A percentile compares a stretch with the other conserved stretches of the same genome.
phyloP scores from a whole-genome alignment of 176 grass and related monocot genomes.

The Neostapfia colusana region DNA sequence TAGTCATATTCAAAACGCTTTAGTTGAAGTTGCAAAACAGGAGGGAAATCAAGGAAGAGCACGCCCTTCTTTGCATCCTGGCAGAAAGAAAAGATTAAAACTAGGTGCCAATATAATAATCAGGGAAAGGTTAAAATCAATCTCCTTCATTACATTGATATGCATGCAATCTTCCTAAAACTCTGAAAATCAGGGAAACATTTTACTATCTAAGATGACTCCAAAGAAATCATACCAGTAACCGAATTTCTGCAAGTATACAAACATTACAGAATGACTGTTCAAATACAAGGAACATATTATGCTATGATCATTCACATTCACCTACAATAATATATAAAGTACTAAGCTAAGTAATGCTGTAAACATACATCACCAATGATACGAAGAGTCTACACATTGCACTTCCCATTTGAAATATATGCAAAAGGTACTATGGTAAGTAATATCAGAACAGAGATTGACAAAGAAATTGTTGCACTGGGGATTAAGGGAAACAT shows the following conservation, averaged over 20 bases:
- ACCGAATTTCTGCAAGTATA: slow-evolving; percentile 23
- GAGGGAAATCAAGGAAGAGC: slow-evolving; percentile 95
- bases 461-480: not conserved
- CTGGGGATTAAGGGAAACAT: not conserved
- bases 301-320: not conserved
- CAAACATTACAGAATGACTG: slow-evolving; percentile 8
- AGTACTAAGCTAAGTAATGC: not conserved
- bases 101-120: slow-evolving; percentile 33
- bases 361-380: not conserved
- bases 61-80: slow-evolving; percentile 98
- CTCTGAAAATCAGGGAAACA: slow-evolving; percentile 9
- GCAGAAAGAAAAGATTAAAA: slow-evolving; percentile 34
- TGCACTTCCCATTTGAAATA: not conserved
- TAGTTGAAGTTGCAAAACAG: slow-evolving; percentile 96
- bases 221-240: not conserved
- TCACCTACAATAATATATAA: slow-evolving; percentile 2
- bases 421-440: not conserved
- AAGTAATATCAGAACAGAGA: not conserved
- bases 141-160: slow-evolving; percentile 17
- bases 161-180: not conserved
- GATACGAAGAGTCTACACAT: not conserved
- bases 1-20: slow-evolving; percentile 99
- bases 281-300: not conserved
- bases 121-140: slow-evolving; percentile 4
- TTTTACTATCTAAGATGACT: not conserved